Evolutionary conservation across 2,329 filamentous ascomycete genomes (phyloP), one percentile per base, ranked within the genome.

Genomic region (Zopfia rhizophila): DNA sequence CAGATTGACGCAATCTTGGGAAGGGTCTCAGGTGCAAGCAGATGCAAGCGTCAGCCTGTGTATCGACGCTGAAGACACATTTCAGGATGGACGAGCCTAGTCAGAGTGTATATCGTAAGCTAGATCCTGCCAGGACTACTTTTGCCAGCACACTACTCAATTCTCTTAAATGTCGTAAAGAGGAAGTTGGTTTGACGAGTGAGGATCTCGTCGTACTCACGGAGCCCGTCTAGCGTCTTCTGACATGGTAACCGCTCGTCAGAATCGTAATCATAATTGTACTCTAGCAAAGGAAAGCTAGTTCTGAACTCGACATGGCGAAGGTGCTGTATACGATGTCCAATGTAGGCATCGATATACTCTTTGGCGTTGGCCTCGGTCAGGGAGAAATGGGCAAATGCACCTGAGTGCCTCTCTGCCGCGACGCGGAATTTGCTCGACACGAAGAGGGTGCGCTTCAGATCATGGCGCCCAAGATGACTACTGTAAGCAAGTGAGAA

Each of bases 361-460:
- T 10, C 29, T 31, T 8, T 14, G 11, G 11, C 21, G 11, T 22
- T 22, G 28, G 28, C 18, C 29, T 7, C 18, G n/a, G 12, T 16
- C 3, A 7, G 11, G 4, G 22, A 11, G 24, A 27, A 16, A 19
- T 45, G 17, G 37, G 24, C 22, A 38, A 24, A 11, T 18, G n/a
- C n/a, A 37, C 17, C 17, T 10, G 41, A 31, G 22, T 45, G 33
- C 13, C 31, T 24, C 17, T 45, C 41, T 5, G 41, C 41, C 3
- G 31, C 31, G 10, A 22, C 38, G 22, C 41, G 31, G 18, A 45
- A 38, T 38, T 45, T 45, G 14, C 32, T 13, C 12, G 41, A 45
- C 18, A 45, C 33, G 24, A 37, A 16, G 31, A 37, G 38, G 11
- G 16, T 24, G 24, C 12, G 19, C 30, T 13, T 22, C 19, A 38